Conservation (phyloP, 257 asterid genomes). For the Petunia secreta region DNA sequence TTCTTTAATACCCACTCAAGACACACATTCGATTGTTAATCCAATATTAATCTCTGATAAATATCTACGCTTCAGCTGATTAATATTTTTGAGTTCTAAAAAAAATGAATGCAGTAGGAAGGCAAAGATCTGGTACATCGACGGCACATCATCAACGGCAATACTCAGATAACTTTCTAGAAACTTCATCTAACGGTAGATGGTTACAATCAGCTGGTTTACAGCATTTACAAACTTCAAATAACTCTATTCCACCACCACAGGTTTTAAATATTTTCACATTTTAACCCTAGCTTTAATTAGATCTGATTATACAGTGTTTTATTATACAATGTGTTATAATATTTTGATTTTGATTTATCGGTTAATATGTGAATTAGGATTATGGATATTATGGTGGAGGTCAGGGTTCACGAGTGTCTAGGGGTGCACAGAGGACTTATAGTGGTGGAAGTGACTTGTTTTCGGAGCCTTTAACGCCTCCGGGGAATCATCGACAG, state of each 20-base stretch:
- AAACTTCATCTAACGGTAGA: slow-evolving; percentile 72
- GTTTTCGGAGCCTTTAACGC: slow-evolving; percentile 77
- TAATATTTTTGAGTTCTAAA: slow-evolving; percentile 24
- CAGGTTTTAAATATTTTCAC: slow-evolving; percentile 47
- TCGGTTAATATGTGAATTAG: slow-evolving; percentile 34
- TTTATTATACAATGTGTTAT: not conserved
- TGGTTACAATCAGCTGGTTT: slow-evolving; percentile 98
- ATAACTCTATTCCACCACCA: slow-evolving; percentile 62
- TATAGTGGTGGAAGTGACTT: slow-evolving; percentile 60
- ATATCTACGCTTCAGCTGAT: not conserved
- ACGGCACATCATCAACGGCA: slow-evolving; percentile 86
- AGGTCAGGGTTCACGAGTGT: slow-evolving; percentile 67
- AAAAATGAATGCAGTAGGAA: slow-evolving; percentile 81
- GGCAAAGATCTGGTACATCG: slow-evolving; percentile 86
- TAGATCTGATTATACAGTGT: slow-evolving; percentile 45
- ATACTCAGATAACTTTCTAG: slow-evolving; percentile 75
- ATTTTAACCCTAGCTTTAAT: not conserved
- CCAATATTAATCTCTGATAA: slow-evolving; percentile 14
- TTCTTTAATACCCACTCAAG: not conserved
- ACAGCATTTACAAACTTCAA: slow-evolving; percentile 82
- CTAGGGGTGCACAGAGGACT: slow-evolving; percentile 62
- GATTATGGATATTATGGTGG: slow-evolving; percentile 70
- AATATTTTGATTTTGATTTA: not conserved
- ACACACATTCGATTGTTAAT: slow-evolving; percentile 16
- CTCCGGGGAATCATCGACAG: slow-evolving; percentile 55